Conservation (phyloP, 768 basidiomycete genomes). For the Candolleomyces aberdarensis region DNA sequence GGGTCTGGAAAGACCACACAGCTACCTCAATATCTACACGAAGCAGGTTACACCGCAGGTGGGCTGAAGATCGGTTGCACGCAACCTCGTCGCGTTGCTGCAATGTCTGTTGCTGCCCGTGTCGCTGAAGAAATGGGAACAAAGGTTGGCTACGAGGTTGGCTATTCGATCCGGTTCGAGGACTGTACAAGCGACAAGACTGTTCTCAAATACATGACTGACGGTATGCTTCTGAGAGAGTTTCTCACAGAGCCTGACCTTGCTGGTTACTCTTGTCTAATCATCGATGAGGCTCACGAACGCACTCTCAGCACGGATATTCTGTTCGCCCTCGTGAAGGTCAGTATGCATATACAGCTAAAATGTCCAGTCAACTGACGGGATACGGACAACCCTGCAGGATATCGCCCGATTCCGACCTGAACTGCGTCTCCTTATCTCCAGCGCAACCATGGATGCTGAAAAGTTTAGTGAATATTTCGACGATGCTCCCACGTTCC, state of each 20-base stretch:
- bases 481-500: conserved; percentile 93
- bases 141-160: conserved; percentile 85
- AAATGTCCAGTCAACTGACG: conserved; percentile 11
- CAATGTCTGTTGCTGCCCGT: conserved; percentile 88
- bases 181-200: conserved; percentile 99
- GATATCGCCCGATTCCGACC: conserved; percentile 97
- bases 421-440: conserved; percentile 89
- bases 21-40: conserved; percentile 95
- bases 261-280: conserved; percentile 90
- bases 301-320: conserved; percentile 98
- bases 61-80: conserved; percentile 94
- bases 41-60: conserved; percentile 88
- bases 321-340: conserved; percentile 97
- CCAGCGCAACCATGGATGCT: conserved; percentile 95
- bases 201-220: conserved; percentile 99
- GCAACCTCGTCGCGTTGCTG: conserved; percentile 90
- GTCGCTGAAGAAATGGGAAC: conserved; percentile 93
- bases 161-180: conserved; percentile 92
- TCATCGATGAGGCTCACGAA: conserved; percentile 99
- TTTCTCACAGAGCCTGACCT: conserved; percentile 97
- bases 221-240: conserved; percentile 96
- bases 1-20: conserved; percentile 99
- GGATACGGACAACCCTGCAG: conserved; percentile 35
- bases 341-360: conserved; percentile 39
- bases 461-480: conserved; percentile 99